Conservation (phyloP, 169 alveolate species). For the Ichthyophthirius multifiliis region DNA sequence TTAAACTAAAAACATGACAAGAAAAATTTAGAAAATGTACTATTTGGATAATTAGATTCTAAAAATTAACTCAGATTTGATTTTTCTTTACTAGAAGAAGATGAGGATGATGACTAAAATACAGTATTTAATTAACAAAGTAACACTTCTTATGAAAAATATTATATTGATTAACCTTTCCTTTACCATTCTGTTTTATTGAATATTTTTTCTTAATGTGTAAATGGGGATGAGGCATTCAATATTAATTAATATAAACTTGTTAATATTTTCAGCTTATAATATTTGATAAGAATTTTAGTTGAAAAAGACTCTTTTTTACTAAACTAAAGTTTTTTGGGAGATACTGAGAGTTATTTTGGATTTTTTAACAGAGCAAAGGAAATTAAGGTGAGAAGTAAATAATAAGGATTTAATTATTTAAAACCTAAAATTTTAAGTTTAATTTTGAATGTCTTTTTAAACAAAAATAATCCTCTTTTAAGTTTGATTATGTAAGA, state of each 20-base stretch:
- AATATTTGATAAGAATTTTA: not conserved
- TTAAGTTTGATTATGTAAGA: not conserved
- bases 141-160: not conserved
- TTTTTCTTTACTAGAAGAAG: not conserved
- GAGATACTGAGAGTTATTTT: too few species aligned
- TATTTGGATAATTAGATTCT: slow-evolving; percentile 18
- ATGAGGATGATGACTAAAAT: not conserved
- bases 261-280: not conserved
- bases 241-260: slow-evolving; percentile 6
- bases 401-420: not conserved
- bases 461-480: not conserved
- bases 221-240: slow-evolving; percentile 5
- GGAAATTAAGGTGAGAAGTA: not conserved
- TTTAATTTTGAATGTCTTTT: not conserved
- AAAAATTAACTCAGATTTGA: not conserved
- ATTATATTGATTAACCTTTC: not conserved
- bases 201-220: not conserved
- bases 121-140: not conserved
- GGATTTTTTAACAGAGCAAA: not conserved
- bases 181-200: not conserved
- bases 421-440: not conserved
- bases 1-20: not conserved
- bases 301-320: not conserved
- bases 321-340: not conserved
- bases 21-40: not conserved